phyloP scores from a whole-genome alignment of 345 rosid species.

The Eucalyptus urophylla region DNA sequence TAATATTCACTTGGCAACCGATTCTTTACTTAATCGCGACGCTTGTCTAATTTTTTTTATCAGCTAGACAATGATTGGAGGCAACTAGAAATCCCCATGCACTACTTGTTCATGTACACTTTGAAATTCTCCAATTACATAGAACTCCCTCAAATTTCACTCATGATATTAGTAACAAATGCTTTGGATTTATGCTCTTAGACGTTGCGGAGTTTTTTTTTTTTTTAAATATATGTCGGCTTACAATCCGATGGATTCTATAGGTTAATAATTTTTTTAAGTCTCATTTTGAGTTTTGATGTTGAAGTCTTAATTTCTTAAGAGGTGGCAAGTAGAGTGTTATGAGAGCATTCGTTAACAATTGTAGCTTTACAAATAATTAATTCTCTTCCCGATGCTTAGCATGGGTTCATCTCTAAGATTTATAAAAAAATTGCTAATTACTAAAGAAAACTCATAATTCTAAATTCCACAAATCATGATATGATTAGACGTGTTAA shows the following conservation, averaged over 20 bases:
- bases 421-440: neutral
- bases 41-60: neutral
- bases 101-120: neutral
- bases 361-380: neutral
- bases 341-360: fast-evolving
- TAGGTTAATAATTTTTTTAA: fast-evolving
- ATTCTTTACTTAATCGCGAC: neutral
- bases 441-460: neutral
- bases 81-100: neutral
- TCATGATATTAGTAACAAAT: fast-evolving
- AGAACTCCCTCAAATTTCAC: fast-evolving
- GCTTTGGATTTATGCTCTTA: neutral
- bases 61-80: neutral
- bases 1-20: neutral
- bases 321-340: neutral
- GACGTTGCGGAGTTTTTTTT: fast-evolving
- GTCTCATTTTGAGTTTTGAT: neutral
- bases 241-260: neutral
- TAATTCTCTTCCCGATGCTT: neutral
- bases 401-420: neutral
- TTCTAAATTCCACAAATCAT: neutral
- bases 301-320: neutral
- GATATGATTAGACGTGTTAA: neutral
- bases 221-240: neutral
- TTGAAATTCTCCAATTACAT: neutral